Percentiles rank a stretch among this genome's conserved stretches.
Evolutionary conservation across 345 rosid genomes (phyloP).

Genomic region (Camelina laxa): DNA sequence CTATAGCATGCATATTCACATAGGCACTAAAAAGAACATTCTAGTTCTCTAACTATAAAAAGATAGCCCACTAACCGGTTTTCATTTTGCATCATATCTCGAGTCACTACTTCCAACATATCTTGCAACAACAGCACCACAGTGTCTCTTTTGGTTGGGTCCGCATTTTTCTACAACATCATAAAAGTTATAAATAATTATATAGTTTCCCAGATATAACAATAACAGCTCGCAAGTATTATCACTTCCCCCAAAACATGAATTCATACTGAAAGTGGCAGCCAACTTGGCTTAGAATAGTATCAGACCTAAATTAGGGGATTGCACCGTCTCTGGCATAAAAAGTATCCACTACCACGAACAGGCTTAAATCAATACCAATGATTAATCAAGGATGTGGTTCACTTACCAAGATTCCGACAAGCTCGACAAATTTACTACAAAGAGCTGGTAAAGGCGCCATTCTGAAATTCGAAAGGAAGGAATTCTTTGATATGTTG

Average conservation of each 20-base stretch:
- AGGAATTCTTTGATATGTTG: conserved; percentile 80
- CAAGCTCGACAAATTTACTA: conserved; percentile 85
- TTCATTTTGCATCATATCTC: conserved; percentile 95
- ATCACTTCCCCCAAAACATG: conserved; percentile 15
- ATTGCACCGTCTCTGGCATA: conserved; percentile 9
- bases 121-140: conserved; percentile 90
- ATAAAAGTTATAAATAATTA: conserved; percentile 14
- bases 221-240: conserved; percentile 9
- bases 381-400: neutral
- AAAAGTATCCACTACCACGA: conserved; percentile 1
- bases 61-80: conserved; percentile 66
- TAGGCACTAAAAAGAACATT: conserved; percentile 10
- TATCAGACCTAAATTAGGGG: neutral
- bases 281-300: conserved; percentile 18
- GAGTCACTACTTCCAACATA: conserved; percentile 93
- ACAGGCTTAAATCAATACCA: conserved; percentile 16
- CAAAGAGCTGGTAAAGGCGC: conserved; percentile 72
- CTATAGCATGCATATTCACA: conserved; percentile 9
- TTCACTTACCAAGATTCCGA: conserved; percentile 79
- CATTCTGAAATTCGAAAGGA: conserved; percentile 92
- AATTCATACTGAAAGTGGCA: conserved; percentile 10
- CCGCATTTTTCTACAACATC: conserved; percentile 81
- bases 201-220: conserved; percentile 25
- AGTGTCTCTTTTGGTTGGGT: conserved; percentile 67
- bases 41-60: conserved; percentile 8